Evolutionary conservation across 768 basidiomycete genomes (phyloP).

Genomic region (Psilocybe cubensis): DNA sequence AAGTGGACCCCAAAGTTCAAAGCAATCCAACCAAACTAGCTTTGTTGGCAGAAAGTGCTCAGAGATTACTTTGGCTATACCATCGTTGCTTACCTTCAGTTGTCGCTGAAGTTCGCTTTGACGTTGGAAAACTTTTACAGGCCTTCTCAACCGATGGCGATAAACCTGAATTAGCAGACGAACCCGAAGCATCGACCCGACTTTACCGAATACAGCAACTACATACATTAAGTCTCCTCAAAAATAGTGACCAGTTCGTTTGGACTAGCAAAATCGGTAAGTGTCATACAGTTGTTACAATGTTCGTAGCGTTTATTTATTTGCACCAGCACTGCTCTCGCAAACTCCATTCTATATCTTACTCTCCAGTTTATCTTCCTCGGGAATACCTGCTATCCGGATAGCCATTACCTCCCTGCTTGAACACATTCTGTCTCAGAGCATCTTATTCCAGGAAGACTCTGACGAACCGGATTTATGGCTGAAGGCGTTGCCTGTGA

Average conservation of each 20-base stretch:
- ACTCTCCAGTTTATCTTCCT: slow-evolving; percentile 60
- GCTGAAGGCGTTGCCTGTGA: slow-evolving; percentile 66
- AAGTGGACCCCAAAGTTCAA: slow-evolving; percentile 15
- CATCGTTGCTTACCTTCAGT: slow-evolving; percentile 75
- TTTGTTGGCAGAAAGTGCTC: slow-evolving; percentile 78
- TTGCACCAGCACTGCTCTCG: slow-evolving; percentile 40
- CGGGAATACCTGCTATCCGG: slow-evolving; percentile 54
- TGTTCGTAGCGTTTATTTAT: background rate
- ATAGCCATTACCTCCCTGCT: slow-evolving; percentile 55
- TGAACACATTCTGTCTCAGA: slow-evolving; percentile 63
- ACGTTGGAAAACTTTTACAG: slow-evolving; percentile 78
- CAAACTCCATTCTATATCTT: slow-evolving; percentile 78
- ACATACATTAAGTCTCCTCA: slow-evolving; percentile 77
- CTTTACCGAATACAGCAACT: slow-evolving; percentile 64
- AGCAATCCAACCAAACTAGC: slow-evolving; percentile 47
- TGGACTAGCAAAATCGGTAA: slow-evolving; percentile 78
- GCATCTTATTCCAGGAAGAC: slow-evolving; percentile 83
- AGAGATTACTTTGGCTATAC: slow-evolving; percentile 85
- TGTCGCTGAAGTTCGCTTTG: slow-evolving; percentile 82
- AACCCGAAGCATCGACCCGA: slow-evolving; percentile 16
- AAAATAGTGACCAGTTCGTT: slow-evolving; percentile 76
- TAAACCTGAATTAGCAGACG: slow-evolving; percentile 7
- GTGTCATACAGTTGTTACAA: slow-evolving; percentile 20
- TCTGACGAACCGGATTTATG: slow-evolving; percentile 72
- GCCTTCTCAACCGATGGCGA: slow-evolving; percentile 35